Conservation (phyloP, 2,329 filamentous ascomycete genomes). For the Penicillium occitanis region DNA sequence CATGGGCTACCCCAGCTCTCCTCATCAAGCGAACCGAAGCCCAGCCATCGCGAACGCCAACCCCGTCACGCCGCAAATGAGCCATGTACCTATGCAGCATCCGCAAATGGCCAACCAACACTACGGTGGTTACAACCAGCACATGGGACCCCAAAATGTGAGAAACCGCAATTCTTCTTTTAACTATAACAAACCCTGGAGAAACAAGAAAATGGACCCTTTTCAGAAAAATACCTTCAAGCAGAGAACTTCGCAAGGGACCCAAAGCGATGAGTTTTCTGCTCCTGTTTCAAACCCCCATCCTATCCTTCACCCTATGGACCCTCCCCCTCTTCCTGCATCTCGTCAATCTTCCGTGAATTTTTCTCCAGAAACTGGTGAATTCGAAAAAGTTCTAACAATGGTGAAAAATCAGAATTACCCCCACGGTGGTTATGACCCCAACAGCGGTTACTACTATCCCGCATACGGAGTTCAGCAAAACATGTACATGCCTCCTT, state of each 20-base stretch:
- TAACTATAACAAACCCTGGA: conserved; percentile 29
- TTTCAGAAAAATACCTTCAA: conserved; percentile 21
- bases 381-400: conserved; percentile 74
- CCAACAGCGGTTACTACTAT: conserved; percentile 45
- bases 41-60: conserved; percentile 65
- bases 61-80: conserved; percentile 70
- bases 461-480: conserved; percentile 42
- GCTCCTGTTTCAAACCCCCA: neutral
- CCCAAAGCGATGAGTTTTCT: conserved; percentile 23
- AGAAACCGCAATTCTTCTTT: conserved; percentile 43
- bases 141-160: conserved; percentile 62
- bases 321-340: conserved; percentile 29
- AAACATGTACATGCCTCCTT: conserved; percentile 46
- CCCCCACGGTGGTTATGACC: conserved; percentile 53
- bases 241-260: conserved; percentile 36
- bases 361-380: conserved; percentile 66
- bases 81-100: conserved; percentile 65
- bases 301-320: neutral
- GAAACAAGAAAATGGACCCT: conserved; percentile 27
- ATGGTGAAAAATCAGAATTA: conserved; percentile 64
- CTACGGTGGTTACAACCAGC: conserved; percentile 59
- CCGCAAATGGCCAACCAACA: conserved; percentile 63
- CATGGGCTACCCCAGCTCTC: conserved; percentile 62
- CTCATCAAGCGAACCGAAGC: conserved; percentile 63
- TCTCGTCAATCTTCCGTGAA: conserved; percentile 44